Evolutionary conservation across 2,329 filamentous ascomycete species (phyloP), one percentile per base, ranked within the genome.

Genomic region (Drechslerella dactyloides): DNA sequence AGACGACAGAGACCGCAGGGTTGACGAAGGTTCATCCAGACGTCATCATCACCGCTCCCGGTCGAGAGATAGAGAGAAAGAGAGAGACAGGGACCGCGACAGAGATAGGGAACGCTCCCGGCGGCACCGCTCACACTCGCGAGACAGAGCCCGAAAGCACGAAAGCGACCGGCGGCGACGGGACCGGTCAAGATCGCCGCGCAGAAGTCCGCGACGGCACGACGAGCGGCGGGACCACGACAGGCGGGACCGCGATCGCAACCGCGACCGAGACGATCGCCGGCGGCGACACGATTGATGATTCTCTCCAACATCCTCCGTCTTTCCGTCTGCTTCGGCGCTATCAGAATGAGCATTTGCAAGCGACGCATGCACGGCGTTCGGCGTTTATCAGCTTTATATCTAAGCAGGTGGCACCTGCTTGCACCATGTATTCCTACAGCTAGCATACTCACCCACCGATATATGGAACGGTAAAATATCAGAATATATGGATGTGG

Each of bases 1-100:
- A 78, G 78, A 65, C 77, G 78, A 11, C 78, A 80, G 56, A 21
- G 69, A 74, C 6, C 68, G 74, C 72, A 50, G 74, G 74, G 42
- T 75, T 77, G 44, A 48, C n/a, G 44, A 48, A 5, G 11, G 19
- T 21, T 48, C 44, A 48, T 48, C 44, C 35, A 73, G 75, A 51
- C 76, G 70, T 54, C 75, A 77, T 50, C 77, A 77, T 74, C 74
- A 75, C 42, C 76, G 72, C 2, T 72, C 72, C n/a, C 73, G 59
- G 8, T 64, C 59, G 13, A 58, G 58, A 46, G 59, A 65, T n/a
- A 44, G 68, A 17, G 60, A 72, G 5, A 65, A 54, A 44, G 48
- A 37, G 4, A 23, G 21, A 23, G n/a, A 17, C n/a, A 48, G 11
- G 44, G n/a, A 23, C 3, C n/a, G 21, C n/a, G n/a, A n/a, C n/a